Percentiles rank a stretch among this genome's conserved stretches.
Conservation (phyloP, 805 yeast species). For the Saccharomycopsis fibuligera region DNA sequence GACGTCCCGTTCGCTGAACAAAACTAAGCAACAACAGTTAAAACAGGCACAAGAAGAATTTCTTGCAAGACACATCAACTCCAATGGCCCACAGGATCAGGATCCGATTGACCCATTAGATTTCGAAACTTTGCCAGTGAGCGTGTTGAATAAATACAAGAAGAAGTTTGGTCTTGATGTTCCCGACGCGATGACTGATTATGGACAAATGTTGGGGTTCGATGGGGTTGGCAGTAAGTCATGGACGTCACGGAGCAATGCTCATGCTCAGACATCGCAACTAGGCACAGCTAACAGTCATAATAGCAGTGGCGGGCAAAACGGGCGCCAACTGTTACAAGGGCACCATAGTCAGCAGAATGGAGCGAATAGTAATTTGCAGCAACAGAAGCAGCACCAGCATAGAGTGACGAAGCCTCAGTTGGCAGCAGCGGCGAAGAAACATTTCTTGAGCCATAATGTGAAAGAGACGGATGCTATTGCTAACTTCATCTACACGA, state of each 20-base stretch:
- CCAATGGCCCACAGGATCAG: conserved; percentile 63
- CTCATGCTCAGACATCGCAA: too few relatives aligned
- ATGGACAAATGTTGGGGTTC: conserved; percentile 65
- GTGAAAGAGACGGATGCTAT: conserved; percentile 80
- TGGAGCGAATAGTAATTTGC: background rate
- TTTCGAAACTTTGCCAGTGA: conserved; percentile 56
- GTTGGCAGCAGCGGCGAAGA: conserved; percentile 53
- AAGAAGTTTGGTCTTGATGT: conserved; percentile 45
- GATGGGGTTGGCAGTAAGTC: conserved; percentile 75
- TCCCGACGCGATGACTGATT: conserved; percentile 56
- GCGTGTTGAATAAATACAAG: conserved; percentile 64
- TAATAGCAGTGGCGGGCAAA: too few relatives aligned
- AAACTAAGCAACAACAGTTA: background rate
- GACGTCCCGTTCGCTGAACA: background rate
- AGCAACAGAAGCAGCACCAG: conserved; percentile 1
- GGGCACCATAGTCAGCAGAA: too few relatives aligned
- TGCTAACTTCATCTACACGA: conserved; percentile 83
- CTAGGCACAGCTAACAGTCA: too few relatives aligned
- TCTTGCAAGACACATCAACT: conserved; percentile 59
- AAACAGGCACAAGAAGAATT: conserved; percentile 39
- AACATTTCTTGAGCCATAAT: conserved; percentile 55
- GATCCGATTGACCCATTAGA: conserved; percentile 55
- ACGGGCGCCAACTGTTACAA: background rate
- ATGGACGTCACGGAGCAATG: too few relatives aligned
- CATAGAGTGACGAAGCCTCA: conserved; percentile 52